These are phyloP conservation scores for Rhizopogon sp. DNA, from an alignment of 768 basidiomycete species.

Conservation along the genomic window DNA sequence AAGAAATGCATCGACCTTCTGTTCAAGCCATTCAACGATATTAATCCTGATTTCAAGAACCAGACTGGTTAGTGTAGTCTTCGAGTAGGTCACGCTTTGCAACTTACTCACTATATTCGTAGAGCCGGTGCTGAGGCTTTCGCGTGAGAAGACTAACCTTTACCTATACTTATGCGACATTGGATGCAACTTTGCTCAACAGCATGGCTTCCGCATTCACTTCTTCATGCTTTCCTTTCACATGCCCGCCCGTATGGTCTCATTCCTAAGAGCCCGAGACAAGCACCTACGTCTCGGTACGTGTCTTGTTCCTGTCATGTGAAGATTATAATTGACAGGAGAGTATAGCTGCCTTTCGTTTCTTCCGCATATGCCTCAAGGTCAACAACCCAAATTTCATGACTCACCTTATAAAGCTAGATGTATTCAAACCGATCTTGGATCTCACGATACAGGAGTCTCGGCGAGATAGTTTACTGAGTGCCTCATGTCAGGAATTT, in stretches of 20 bases:
- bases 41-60: conserved; percentile 66
- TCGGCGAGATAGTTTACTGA: conserved; percentile 84
- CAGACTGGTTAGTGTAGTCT: conserved; percentile 31
- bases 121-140: conserved; percentile 53
- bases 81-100: neutral
- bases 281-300: conserved; percentile 90
- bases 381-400: conserved; percentile 75
- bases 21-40: conserved; percentile 70
- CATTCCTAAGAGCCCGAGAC: conserved; percentile 75
- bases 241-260: conserved; percentile 68
- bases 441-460: conserved; percentile 83
- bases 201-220: conserved; percentile 90
- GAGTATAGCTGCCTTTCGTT: conserved; percentile 78
- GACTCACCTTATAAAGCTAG: conserved; percentile 76
- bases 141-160: conserved; percentile 76
- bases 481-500: conserved; percentile 93
- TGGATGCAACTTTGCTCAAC: conserved; percentile 79
- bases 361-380: conserved; percentile 81
- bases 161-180: conserved; percentile 89
- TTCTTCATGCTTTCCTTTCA: conserved; percentile 83
- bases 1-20: conserved; percentile 75
- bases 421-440: conserved; percentile 78
- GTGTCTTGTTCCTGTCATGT: conserved; percentile 21
- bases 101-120: conserved; percentile 5
- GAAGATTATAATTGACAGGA: conserved; percentile 7